Conservation (phyloP, 192 early-diverging fungal species). For the Diversispora eburnea region DNA sequence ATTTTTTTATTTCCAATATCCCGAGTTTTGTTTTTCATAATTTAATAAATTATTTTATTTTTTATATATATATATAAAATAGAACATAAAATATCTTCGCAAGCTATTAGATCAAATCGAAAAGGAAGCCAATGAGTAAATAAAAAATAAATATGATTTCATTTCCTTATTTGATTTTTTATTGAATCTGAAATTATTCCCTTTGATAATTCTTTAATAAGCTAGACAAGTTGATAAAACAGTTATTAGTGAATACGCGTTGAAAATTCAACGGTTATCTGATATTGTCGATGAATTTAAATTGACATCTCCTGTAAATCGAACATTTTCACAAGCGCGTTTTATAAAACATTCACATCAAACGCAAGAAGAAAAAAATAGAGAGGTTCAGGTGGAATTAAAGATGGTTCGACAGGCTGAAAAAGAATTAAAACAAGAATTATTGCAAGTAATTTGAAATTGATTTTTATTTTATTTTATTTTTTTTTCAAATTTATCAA, state of each 20-base stretch:
- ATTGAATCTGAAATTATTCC: too few species aligned
- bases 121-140: slow-evolving; percentile 11
- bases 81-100: slow-evolving; percentile 27
- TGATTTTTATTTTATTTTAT: neutral
- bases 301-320: slow-evolving; percentile 26
- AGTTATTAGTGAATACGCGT: slow-evolving; percentile 24
- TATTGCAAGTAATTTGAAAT: slow-evolving; percentile 18
- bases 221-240: slow-evolving; percentile 22
- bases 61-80: neutral
- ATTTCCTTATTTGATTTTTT: neutral
- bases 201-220: neutral
- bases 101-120: slow-evolving; percentile 27
- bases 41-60: neutral
- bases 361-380: slow-evolving; percentile 26
- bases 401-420: slow-evolving; percentile 26
- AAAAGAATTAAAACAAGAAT: slow-evolving; percentile 22
- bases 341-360: slow-evolving; percentile 24
- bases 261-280: slow-evolving; percentile 19
- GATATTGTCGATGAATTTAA: slow-evolving; percentile 28
- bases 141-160: neutral
- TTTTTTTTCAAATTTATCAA: neutral
- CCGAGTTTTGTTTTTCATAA: neutral
- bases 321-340: slow-evolving; percentile 23
- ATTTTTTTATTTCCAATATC: neutral
- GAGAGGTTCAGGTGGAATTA: slow-evolving; percentile 25